A percentile compares a stretch with the other conserved stretches of the same genome.
Conservation (phyloP, 208 protist genomes). For the Acanthamoeba healyi region DNA sequence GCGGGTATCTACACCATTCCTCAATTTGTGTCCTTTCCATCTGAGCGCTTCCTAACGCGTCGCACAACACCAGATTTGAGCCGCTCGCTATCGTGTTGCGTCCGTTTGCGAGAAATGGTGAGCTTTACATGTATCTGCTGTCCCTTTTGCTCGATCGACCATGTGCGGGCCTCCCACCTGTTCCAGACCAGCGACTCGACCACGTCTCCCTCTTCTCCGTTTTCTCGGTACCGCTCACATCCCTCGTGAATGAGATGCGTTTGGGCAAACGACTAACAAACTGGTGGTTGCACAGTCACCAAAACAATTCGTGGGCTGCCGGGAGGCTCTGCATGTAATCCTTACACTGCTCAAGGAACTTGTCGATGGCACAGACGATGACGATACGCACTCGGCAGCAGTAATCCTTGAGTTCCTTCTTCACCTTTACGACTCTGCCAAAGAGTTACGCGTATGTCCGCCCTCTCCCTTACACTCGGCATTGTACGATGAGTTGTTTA, state of each 20-base stretch:
- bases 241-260: no score
- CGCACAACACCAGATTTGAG: not conserved
- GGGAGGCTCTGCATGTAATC: not conserved
- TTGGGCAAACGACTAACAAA: no score
- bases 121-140: not conserved
- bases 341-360: not conserved
- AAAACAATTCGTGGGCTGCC: not conserved
- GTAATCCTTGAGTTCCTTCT: not conserved
- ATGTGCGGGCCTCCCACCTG: not conserved
- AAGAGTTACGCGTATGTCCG: not conserved
- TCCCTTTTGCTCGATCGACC: conserved; percentile 1
- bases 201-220: conserved; percentile 1
- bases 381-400: not conserved
- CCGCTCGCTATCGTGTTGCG: not conserved
- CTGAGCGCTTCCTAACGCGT: no score
- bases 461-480: not conserved
- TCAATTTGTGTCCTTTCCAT: no score
- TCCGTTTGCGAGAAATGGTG: not conserved
- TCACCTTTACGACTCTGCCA: conserved; percentile 2
- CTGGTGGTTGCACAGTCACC: not conserved
- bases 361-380: not conserved
- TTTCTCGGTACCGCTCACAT: not conserved
- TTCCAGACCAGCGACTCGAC: not conserved
- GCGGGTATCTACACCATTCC: not conserved
- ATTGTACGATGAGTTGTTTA: not conserved